Conservation (phyloP, 768 basidiomycete species). For the Coprinopsis cinerea region DNA sequence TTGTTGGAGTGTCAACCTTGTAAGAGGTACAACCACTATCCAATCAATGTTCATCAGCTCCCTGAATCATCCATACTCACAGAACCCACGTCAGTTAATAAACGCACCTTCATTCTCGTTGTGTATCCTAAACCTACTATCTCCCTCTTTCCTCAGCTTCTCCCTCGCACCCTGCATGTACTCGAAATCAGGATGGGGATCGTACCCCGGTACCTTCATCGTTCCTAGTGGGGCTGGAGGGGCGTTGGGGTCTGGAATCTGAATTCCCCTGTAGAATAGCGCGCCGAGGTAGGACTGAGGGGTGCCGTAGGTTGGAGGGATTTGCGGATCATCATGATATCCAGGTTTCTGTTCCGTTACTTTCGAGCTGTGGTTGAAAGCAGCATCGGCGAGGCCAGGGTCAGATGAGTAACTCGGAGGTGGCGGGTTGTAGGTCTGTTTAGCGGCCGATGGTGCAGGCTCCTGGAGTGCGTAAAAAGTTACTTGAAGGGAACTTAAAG, state of each 20-base stretch:
- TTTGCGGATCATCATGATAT: no score
- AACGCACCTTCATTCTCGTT: slow-evolving; percentile 26
- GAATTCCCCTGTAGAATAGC: slow-evolving; percentile 22
- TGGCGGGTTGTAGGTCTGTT: no score
- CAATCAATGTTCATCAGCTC: not conserved
- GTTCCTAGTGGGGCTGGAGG: slow-evolving; percentile 18
- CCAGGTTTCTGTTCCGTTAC: no score
- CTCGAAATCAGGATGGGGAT: slow-evolving; percentile 26
- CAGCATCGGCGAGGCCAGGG: no score
- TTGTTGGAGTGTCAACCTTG: slow-evolving; percentile 26
- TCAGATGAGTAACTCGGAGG: no score
- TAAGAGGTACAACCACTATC: slow-evolving; percentile 26
- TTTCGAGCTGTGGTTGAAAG: no score
- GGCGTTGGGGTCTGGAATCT: slow-evolving; percentile 24
- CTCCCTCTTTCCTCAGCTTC: slow-evolving; percentile 17
- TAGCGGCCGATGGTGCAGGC: no score
- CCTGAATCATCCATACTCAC: slow-evolving; percentile 1
- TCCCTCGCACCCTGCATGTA: slow-evolving; percentile 23
- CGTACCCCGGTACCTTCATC: slow-evolving; percentile 27
- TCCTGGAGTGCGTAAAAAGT: no score
- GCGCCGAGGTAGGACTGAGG: no score
- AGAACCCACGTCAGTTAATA: not conserved
- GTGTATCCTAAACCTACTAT: slow-evolving; percentile 8
- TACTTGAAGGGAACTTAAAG: no score
- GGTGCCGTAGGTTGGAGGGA: no score